Evolutionary conservation across 1,139 yeast genomes (phyloP).

Genomic region (Citeromyces hawaiiensis): DNA sequence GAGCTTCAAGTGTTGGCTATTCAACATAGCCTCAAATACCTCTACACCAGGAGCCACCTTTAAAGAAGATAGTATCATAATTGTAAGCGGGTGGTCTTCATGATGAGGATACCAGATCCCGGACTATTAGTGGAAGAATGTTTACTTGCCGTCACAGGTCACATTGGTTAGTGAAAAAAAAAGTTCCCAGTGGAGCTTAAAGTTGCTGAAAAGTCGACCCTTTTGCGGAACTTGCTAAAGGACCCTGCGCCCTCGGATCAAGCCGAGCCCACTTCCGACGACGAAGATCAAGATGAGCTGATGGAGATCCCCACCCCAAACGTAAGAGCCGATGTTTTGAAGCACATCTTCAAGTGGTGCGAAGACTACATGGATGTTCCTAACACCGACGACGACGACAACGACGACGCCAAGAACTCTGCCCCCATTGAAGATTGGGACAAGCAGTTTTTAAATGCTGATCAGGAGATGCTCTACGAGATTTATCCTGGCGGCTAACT

Average conservation of each 20-base stretch:
- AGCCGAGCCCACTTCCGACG: conserved; percentile 23
- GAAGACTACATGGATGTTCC: conserved; percentile 86
- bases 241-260: conserved; percentile 57
- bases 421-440: conserved; percentile 95
- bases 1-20: too few species aligned
- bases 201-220: conserved; percentile 81
- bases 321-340: conserved; percentile 74
- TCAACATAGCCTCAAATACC: too few species aligned
- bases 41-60: too few species aligned
- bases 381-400: conserved; percentile 68
- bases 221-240: conserved; percentile 82
- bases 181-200: conserved; percentile 62
- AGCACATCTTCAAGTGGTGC: conserved; percentile 93
- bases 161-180: too few species aligned
- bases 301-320: conserved; percentile 89
- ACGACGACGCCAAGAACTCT: conserved; percentile 61
- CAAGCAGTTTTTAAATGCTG: conserved; percentile 87
- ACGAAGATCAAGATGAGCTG: conserved; percentile 34
- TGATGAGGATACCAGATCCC: too few species aligned
- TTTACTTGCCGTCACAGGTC: too few species aligned
- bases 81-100: too few species aligned
- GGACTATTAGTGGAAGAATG: too few species aligned
- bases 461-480: conserved; percentile 96
- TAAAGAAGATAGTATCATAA: too few species aligned
- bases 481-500: conserved; percentile 93